Evolutionary conservation across 768 basidiomycete species (phyloP).

Genomic region (Filobasidium wieringae): DNA sequence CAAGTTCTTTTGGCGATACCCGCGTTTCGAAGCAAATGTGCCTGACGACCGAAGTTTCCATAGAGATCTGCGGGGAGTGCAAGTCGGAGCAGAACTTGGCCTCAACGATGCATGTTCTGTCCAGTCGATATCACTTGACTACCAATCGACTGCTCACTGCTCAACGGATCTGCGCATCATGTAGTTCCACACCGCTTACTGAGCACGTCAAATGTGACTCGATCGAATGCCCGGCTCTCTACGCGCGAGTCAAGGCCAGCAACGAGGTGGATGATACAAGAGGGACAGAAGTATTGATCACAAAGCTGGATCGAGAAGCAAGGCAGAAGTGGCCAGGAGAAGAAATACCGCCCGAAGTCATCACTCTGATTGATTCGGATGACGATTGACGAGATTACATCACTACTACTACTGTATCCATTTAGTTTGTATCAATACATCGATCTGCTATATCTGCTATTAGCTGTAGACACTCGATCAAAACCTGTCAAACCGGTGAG

Average conservation of each 20-base stretch:
- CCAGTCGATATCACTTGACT: constrained; percentile 47
- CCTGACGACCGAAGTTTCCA: neutral
- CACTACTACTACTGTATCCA: too few species aligned
- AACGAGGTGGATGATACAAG: neutral
- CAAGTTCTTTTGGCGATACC: neutral
- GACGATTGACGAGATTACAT: neutral
- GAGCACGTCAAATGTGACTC: constrained; percentile 67
- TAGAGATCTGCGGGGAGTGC: constrained; percentile 55
- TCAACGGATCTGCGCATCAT: constrained; percentile 62
- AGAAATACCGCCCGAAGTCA: neutral
- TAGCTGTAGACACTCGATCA: too few species aligned
- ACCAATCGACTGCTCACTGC: constrained; percentile 50
- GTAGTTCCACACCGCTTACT: constrained; percentile 47
- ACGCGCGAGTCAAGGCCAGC: constrained; percentile 49
- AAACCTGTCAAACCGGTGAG: too few species aligned
- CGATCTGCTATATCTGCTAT: too few species aligned
- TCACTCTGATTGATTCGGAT: neutral
- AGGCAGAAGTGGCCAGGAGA: neutral
- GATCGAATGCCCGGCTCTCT: constrained; percentile 76
- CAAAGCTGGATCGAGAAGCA: neutral
- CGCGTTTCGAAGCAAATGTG: neutral
- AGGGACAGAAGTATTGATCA: neutral
- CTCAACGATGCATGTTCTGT: constrained; percentile 50
- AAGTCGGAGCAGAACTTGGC: constrained; percentile 42
- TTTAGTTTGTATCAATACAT: too few species aligned